Evolutionary conservation across 768 basidiomycete genomes (phyloP).

Genomic region (Lactarius evosmus): DNA sequence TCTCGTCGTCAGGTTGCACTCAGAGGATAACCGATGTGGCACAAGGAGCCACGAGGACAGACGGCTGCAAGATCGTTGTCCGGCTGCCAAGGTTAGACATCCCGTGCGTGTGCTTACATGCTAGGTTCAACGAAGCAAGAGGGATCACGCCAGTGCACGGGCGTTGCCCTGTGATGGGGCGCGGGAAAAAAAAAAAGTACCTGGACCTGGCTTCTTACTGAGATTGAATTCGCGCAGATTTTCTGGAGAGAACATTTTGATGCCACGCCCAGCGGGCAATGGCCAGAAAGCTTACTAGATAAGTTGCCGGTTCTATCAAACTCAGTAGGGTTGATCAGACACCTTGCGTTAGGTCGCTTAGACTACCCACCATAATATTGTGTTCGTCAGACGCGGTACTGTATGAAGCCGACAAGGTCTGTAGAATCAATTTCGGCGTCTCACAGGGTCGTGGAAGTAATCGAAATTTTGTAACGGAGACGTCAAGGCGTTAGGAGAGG

Average conservation of each 20-base stretch:
- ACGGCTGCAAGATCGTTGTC: background rate
- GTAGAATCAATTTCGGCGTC: background rate
- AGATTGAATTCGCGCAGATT: constrained; percentile 7
- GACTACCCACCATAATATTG: background rate
- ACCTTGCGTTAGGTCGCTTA: background rate
- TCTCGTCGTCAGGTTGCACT: background rate
- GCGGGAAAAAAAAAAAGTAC: constrained; percentile 7
- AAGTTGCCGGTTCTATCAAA: background rate
- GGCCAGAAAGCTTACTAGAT: background rate
- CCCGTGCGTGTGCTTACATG: background rate
- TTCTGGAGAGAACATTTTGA: constrained; percentile 13
- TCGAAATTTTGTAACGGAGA: constrained; percentile 5
- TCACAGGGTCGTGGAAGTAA: background rate
- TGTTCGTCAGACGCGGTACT: background rate
- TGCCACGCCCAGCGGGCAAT: constrained; percentile 1
- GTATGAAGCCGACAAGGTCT: background rate
- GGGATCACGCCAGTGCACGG: constrained; percentile 18
- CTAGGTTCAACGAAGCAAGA: background rate
- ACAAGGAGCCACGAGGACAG: background rate
- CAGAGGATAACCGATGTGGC: background rate
- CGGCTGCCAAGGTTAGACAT: background rate
- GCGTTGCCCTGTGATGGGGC: background rate
- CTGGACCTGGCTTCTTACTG: constrained; percentile 11
- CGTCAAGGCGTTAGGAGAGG: background rate
- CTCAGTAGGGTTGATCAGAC: background rate